Percentiles rank a stretch among this genome's conserved stretches.
These are phyloP conservation scores for Verticillium dahliae DNA, from an alignment of 2,329 filamentous ascomycete genomes.

Conservation along the genomic window DNA sequence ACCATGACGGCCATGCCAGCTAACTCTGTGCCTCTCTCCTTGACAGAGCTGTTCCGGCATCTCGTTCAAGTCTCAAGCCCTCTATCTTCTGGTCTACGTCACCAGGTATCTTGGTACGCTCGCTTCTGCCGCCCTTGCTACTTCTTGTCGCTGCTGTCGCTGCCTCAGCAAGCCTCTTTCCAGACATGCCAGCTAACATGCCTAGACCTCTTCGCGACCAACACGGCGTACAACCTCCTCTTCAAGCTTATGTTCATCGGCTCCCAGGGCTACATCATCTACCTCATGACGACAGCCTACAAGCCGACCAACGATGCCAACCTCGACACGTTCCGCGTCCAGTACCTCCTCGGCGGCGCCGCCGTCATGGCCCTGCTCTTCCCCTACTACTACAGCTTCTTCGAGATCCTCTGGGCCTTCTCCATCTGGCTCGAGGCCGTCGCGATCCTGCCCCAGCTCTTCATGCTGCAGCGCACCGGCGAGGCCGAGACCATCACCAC, in stretches of 20 bases:
- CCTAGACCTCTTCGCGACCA: constrained; percentile 77
- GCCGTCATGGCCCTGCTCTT: constrained; percentile 73
- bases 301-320: constrained; percentile 97
- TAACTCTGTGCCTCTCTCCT: constrained; percentile 1
- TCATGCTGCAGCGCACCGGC: constrained; percentile 95
- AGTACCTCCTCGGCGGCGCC: constrained; percentile 83
- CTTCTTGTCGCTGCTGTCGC: no score
- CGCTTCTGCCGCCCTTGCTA: not conserved
- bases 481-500: constrained; percentile 99
- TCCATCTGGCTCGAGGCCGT: constrained; percentile 97
- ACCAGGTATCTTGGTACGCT: constrained; percentile 78
- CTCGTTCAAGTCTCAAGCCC: constrained; percentile 96
- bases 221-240: constrained; percentile 82
- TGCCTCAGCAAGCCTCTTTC: no score
- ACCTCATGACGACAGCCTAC: constrained; percentile 96
- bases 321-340: constrained; percentile 93
- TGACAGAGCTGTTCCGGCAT: constrained; percentile 91
- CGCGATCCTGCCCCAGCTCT: constrained; percentile 92
- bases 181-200: constrained; percentile 2
- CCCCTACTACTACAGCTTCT: constrained; percentile 74
- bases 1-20: not conserved
- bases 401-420: constrained; percentile 94
- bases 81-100: constrained; percentile 90
- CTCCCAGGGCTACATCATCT: constrained; percentile 88
- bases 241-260: constrained; percentile 96